Evolutionary conservation across 495 filamentous ascomycete genomes (phyloP).

Genomic region (Aspergillus hancockii): DNA sequence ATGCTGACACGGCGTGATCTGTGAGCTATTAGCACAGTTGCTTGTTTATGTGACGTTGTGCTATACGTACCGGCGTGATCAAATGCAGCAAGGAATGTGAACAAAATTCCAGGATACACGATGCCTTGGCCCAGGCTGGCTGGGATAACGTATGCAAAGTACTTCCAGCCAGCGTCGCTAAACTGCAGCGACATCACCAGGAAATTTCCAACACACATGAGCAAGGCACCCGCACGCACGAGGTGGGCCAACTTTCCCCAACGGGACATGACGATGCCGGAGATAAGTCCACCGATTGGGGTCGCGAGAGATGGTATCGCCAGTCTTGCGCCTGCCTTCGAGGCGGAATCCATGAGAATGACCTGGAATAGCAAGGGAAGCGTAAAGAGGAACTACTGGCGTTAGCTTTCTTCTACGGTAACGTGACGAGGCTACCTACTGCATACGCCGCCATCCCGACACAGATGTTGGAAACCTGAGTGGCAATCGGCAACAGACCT

Average conservation of each 20-base stretch:
- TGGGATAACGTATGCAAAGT: conserved; percentile 62
- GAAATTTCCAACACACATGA: conserved; percentile 62
- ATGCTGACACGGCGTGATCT: conserved; percentile 67
- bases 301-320: conserved; percentile 63
- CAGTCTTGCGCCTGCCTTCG: conserved; percentile 58
- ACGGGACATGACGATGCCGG: conserved; percentile 64
- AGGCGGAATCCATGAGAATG: conserved; percentile 60
- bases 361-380: conserved; percentile 67
- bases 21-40: not conserved
- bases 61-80: conserved; percentile 55
- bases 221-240: conserved; percentile 52
- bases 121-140: conserved; percentile 66
- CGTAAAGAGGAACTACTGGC: conserved; percentile 60
- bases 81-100: conserved; percentile 63
- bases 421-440: conserved; percentile 38
- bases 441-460: conserved; percentile 64
- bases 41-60: not conserved
- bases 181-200: conserved; percentile 57
- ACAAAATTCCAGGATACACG: conserved; percentile 62
- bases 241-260: conserved; percentile 60
- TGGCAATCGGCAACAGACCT: conserved; percentile 52
- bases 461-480: conserved; percentile 61
- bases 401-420: conserved; percentile 5
- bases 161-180: conserved; percentile 62
- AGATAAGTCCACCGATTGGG: conserved; percentile 59